Evolutionary conservation across 2,329 filamentous ascomycete genomes (phyloP).

Genomic region (Dichotomopilus funicola): DNA sequence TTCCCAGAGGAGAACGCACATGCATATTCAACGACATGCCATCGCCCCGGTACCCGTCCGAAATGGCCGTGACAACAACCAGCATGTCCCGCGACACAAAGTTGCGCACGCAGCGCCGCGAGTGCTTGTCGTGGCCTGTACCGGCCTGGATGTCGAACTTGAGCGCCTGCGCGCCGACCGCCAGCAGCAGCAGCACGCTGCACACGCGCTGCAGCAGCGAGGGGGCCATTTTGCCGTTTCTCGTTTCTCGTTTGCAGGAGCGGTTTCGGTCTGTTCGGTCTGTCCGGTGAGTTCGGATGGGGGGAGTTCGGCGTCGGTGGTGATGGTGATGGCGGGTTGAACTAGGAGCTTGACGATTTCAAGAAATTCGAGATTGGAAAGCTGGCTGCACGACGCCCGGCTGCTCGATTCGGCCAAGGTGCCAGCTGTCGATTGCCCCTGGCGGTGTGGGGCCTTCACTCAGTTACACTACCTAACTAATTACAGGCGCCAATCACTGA

Average conservation of each 20-base stretch:
- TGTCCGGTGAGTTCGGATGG: too few relatives aligned
- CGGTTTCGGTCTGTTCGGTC: not conserved
- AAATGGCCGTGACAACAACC: slow-evolving; percentile 87
- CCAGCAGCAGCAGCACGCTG: slow-evolving; percentile 51
- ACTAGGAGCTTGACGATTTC: not conserved
- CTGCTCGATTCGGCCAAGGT: not conserved
- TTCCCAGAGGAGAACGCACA: slow-evolving; percentile 44
- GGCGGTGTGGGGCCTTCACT: not conserved
- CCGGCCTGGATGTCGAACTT: slow-evolving; percentile 88
- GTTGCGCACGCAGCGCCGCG: slow-evolving; percentile 88
- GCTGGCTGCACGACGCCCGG: too few relatives aligned
- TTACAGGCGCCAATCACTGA: not conserved
- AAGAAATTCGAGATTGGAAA: not conserved
- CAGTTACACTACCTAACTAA: slow-evolving; percentile 10
- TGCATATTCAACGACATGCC: slow-evolving; percentile 92
- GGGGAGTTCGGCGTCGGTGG: too few relatives aligned
- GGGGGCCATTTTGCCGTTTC: slow-evolving; percentile 38
- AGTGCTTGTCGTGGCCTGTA: slow-evolving; percentile 51
- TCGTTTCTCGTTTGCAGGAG: not conserved
- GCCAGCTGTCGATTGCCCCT: slow-evolving; percentile 25
- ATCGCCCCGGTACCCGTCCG: slow-evolving; percentile 81
- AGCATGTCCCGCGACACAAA: slow-evolving; percentile 88
- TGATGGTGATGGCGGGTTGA: slow-evolving; percentile 6
- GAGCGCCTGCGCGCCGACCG: slow-evolving; percentile 57
- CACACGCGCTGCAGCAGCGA: slow-evolving; percentile 53